Conservation (phyloP, 495 filamentous ascomycete genomes). For the Lophiotrema nucula region DNA sequence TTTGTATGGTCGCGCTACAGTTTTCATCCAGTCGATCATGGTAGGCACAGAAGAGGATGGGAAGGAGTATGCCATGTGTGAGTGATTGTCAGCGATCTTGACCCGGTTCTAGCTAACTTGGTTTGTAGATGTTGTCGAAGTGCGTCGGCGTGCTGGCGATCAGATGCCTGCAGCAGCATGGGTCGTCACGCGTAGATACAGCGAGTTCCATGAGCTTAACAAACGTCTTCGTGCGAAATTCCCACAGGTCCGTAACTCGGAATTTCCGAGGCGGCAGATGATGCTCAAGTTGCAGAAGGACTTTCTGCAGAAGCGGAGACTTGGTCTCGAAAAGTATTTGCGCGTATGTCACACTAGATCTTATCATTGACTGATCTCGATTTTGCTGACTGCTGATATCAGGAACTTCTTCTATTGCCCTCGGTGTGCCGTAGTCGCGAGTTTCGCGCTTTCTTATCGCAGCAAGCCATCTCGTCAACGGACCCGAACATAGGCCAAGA, state of each 20-base stretch:
- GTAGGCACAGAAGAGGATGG: conserved; percentile 90
- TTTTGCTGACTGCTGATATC: too few species aligned
- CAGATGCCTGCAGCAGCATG: conserved; percentile 48
- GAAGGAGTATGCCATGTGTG: conserved; percentile 86
- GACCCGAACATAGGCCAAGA: conserved; percentile 46
- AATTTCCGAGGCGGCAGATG: conserved; percentile 87
- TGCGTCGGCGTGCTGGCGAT: conserved; percentile 79
- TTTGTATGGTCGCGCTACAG: conserved; percentile 83
- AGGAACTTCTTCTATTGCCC: conserved; percentile 73
- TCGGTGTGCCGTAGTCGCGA: conserved; percentile 94
- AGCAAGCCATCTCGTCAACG: conserved; percentile 64
- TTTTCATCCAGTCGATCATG: conserved; percentile 87
- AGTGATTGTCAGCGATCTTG: conserved; percentile 28
- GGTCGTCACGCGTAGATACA: conserved; percentile 61
- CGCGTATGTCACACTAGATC: conserved; percentile 43
- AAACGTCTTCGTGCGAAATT: conserved; percentile 82
- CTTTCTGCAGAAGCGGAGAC: conserved; percentile 83
- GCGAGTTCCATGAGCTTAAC: conserved; percentile 94
- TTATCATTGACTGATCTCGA: neutral
- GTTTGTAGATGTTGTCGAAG: conserved; percentile 73
- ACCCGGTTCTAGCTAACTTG: neutral
- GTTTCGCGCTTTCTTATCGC: conserved; percentile 88
- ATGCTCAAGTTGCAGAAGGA: conserved; percentile 96
- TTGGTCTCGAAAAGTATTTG: conserved; percentile 82
- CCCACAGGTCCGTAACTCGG: conserved; percentile 79